A percentile compares a stretch with the other conserved stretches of the same genome.
phyloP scores from a whole-genome alignment of 2,329 filamentous ascomycete genomes.

The Xylaria hypoxylon region DNA sequence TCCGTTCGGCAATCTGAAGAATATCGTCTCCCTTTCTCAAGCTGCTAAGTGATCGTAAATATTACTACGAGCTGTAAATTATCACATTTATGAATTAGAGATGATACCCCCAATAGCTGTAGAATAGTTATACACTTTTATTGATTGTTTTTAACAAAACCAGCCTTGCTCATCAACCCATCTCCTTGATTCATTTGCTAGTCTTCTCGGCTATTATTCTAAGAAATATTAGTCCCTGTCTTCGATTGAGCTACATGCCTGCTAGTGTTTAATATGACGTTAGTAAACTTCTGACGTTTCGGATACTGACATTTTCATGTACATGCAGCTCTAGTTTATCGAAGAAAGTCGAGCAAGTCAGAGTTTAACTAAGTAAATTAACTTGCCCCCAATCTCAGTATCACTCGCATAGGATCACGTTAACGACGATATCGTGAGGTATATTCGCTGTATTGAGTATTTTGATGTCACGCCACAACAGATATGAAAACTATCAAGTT shows the following conservation, averaged over 20 bases:
- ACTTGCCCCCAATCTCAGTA: no score
- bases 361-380: not conserved
- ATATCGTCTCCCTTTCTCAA: slow-evolving; percentile 67
- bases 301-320: not conserved
- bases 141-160: no score
- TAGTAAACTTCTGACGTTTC: not conserved
- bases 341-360: not conserved
- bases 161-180: no score
- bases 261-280: not conserved
- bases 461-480: no score
- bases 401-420: no score
- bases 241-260: not conserved
- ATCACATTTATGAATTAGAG: slow-evolving; percentile 28
- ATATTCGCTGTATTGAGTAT: no score
- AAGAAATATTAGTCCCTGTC: not conserved
- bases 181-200: no score
- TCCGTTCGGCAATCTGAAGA: slow-evolving; percentile 86
- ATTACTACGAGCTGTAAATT: not conserved
- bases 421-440: no score
- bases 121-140: not conserved
- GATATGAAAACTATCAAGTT: no score
- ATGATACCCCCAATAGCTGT: slow-evolving; percentile 37
- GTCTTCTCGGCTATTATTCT: no score
- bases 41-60: slow-evolving; percentile 38
- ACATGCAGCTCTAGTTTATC: not conserved